These are phyloP conservation scores for Alternaria postmessia DNA, from an alignment of 2,329 filamentous ascomycete species.

Conservation along the genomic window DNA sequence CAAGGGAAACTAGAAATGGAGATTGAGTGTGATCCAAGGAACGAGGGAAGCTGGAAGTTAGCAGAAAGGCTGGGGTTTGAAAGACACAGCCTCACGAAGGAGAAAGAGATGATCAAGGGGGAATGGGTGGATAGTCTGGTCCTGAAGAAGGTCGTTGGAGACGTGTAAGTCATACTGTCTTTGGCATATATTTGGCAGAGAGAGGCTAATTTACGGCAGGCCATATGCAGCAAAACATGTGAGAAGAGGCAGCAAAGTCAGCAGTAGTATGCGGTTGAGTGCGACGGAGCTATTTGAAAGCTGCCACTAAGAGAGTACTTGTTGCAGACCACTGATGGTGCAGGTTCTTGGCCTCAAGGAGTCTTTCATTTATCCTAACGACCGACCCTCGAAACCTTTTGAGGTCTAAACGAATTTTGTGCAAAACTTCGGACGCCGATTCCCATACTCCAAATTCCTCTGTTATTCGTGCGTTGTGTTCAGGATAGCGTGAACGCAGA, in stretches of 20 bases:
- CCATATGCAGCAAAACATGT: conserved; percentile 9
- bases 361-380: background rate
- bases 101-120: conserved; percentile 41
- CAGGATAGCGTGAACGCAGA: too few species aligned
- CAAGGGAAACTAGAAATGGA: conserved; percentile 32
- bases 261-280: conserved; percentile 10
- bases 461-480: background rate
- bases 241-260: conserved; percentile 8
- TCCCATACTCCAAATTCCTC: background rate
- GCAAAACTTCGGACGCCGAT: background rate
- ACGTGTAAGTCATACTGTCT: conserved; percentile 11
- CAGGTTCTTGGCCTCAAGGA: background rate
- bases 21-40: conserved; percentile 49
- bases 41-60: conserved; percentile 38
- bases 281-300: conserved; percentile 9
- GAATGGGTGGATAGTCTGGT: conserved; percentile 46
- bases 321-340: background rate
- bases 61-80: conserved; percentile 44
- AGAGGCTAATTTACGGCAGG: background rate
- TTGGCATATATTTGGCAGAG: background rate
- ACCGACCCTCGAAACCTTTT: background rate
- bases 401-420: background rate
- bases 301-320: background rate
- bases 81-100: conserved; percentile 35
- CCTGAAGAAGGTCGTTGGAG: conserved; percentile 29